Base-by-base conservation (phyloP, 345 rosid species). In the Luvunga scandens region DNA sequence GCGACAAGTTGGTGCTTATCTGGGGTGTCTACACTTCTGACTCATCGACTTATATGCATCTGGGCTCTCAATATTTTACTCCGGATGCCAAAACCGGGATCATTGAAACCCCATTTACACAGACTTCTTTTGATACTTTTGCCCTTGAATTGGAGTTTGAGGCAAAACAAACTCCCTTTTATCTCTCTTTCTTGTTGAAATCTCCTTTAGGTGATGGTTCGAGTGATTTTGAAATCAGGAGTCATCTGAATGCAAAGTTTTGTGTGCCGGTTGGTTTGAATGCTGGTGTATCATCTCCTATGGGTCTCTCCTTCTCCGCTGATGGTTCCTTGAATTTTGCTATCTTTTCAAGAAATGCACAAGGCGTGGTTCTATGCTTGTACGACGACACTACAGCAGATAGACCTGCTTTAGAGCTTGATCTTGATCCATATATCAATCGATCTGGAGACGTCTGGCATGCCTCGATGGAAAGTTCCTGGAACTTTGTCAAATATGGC, bases 401-500 rank as follows among this genome's bases (percentile, higher is more conserved):
- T 33, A 82, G 75, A 72, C 98, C 99, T 66, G 89, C 95, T 73
- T 77, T 96, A 76, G 97, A 92, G 91, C 92, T 94, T 81, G 97
- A 94, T 87, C 97, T 96, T 10, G 95, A 96, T 83, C 94, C 97
- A 2, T 88, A 87, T 75, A 93, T 92, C 65, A 89, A 96, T 83
- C 89, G 92, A 82, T 83, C 97, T 27, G 97, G 99, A 81, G 94
- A 94, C 81, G 80, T 89, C 45, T 92, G 99, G 97, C 99, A 92
- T 85, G 95, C 91, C 53, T 89, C 90, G 2, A 12, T 92, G 39
- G 94, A 89, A 36, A 83, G 80, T 22, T 48, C 91, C 4, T 81
- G 86, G 89, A 85, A 64, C 53, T 92, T 84, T 73, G 80, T 75
- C 56, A 87, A 91, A 82, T 91, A 94, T 73, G 91, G 93, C 57